These are phyloP conservation scores for Erodium texanum DNA, from an alignment of 441 rosid species.

Conservation along the genomic window DNA sequence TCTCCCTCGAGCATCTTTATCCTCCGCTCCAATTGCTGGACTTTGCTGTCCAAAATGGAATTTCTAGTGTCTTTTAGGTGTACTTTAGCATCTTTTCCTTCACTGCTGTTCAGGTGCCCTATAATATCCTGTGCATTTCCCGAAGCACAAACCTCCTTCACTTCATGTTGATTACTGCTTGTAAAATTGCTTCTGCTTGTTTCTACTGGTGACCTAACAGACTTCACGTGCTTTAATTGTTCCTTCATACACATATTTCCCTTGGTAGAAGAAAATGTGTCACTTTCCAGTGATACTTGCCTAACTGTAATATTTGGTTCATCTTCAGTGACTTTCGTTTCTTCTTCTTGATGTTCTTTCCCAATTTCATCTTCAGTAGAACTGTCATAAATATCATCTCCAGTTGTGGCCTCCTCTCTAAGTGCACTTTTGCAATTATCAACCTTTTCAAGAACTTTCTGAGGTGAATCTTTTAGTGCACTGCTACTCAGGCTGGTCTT, in stretches of 20 bases:
- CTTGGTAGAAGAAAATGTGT: slow-evolving; percentile 39
- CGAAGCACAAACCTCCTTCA: slow-evolving; percentile 25
- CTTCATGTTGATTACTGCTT: slow-evolving; percentile 29
- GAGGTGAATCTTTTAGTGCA: slow-evolving; percentile 17
- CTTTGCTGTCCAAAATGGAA: slow-evolving; percentile 43
- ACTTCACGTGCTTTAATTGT: slow-evolving; percentile 51
- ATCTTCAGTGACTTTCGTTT: slow-evolving; percentile 13
- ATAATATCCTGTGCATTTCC: slow-evolving; percentile 24
- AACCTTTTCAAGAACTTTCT: slow-evolving; percentile 20
- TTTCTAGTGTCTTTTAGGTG: slow-evolving; percentile 34
- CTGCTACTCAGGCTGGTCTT: slow-evolving; percentile 14
- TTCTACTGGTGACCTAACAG: slow-evolving; percentile 66
- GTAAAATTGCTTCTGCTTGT: slow-evolving; percentile 29
- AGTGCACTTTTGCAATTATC: background rate
- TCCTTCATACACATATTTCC: slow-evolving; percentile 39
- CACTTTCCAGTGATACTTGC: slow-evolving; percentile 44
- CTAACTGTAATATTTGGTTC: slow-evolving; percentile 24
- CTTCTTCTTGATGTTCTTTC: slow-evolving; percentile 26
- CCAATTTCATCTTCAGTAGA: slow-evolving; percentile 21
- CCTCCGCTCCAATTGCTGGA: slow-evolving; percentile 60
- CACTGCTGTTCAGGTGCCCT: slow-evolving; percentile 31
- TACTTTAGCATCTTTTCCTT: slow-evolving; percentile 45
- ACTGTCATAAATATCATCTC: slow-evolving; percentile 17
- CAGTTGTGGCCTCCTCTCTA: slow-evolving; percentile 20
- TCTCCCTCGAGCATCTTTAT: slow-evolving; percentile 81